Percentiles rank a stretch among this genome's conserved stretches.
These are phyloP conservation scores for Oxalis stricta DNA, from an alignment of 441 rosid genomes.

Conservation along the genomic window DNA sequence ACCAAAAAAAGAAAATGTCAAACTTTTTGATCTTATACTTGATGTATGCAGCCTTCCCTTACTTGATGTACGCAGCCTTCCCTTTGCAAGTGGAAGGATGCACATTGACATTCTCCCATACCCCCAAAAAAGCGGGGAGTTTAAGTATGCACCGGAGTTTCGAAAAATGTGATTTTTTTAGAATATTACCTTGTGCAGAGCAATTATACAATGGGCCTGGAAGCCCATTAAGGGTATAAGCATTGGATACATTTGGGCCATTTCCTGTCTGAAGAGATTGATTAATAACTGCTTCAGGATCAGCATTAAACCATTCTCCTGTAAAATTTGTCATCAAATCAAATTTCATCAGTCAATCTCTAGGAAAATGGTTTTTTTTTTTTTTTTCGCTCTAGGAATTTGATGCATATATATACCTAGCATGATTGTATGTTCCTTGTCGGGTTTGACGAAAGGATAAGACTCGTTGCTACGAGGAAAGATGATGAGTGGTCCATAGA, in stretches of 20 bases:
- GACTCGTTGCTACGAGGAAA: constrained; percentile 30
- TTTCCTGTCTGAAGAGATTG: constrained; percentile 54
- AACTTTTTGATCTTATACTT: no score
- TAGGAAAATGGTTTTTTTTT: no score
- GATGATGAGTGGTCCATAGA: constrained; percentile 53
- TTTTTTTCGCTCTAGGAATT: no score
- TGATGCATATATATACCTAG: constrained; percentile 24
- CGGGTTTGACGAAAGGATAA: constrained; percentile 51
- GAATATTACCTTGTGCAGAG: constrained; percentile 50
- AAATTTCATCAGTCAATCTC: neutral
- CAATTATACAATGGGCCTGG: constrained; percentile 71
- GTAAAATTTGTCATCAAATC: neutral
- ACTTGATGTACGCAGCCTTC: no score
- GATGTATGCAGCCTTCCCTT: no score
- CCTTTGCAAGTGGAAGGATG: no score
- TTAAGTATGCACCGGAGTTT: no score
- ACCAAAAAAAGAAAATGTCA: no score
- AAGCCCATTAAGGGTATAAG: constrained; percentile 56
- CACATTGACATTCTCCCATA: no score
- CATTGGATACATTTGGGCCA: constrained; percentile 60
- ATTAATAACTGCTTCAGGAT: constrained; percentile 41
- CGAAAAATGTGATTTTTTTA: no score
- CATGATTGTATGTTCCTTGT: constrained; percentile 44
- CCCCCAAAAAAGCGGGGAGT: no score
- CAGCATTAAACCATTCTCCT: constrained; percentile 76